Conservation (phyloP, 2,329 filamentous ascomycete species). For the Scedosporium aurantiacum region DNA sequence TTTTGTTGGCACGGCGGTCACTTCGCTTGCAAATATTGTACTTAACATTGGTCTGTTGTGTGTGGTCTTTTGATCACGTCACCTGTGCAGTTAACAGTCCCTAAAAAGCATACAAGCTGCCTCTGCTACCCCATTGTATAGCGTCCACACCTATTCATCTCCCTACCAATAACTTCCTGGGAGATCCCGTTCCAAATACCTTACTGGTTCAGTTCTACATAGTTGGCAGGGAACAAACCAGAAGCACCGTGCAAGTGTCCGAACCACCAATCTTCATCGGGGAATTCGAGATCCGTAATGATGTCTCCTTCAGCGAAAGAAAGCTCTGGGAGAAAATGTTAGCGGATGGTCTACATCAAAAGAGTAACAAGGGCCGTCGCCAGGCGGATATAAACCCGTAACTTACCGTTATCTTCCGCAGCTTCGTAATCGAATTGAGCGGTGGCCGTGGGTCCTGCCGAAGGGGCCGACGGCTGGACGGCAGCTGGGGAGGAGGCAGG, state of each 20-base stretch:
- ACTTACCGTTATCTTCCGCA: constrained; percentile 76
- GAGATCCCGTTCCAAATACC: not conserved
- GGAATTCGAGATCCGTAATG: constrained; percentile 80
- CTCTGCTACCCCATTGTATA: no score
- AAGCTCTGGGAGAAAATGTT: constrained; percentile 31
- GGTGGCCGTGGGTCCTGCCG: constrained; percentile 56
- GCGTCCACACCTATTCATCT: no score
- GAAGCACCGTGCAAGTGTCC: constrained; percentile 69
- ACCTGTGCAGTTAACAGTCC: no score
- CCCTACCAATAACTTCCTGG: not conserved
- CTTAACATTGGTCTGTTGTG: no score
- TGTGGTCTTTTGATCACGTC: no score
- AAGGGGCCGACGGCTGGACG: not conserved
- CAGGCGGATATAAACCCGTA: not conserved
- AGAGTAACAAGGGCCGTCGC: not conserved
- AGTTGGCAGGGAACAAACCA: constrained; percentile 75
- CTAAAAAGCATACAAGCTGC: no score
- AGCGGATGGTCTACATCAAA: not conserved
- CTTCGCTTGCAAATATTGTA: no score
- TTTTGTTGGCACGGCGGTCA: no score
- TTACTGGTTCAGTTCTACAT: constrained; percentile 46
- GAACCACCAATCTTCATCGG: constrained; percentile 98
- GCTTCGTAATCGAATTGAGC: constrained; percentile 95
- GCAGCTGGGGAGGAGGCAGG: constrained; percentile 30
- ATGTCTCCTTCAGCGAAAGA: constrained; percentile 85